Conservation (phyloP, 257 asterid species). For the Fraxinus anomala region DNA sequence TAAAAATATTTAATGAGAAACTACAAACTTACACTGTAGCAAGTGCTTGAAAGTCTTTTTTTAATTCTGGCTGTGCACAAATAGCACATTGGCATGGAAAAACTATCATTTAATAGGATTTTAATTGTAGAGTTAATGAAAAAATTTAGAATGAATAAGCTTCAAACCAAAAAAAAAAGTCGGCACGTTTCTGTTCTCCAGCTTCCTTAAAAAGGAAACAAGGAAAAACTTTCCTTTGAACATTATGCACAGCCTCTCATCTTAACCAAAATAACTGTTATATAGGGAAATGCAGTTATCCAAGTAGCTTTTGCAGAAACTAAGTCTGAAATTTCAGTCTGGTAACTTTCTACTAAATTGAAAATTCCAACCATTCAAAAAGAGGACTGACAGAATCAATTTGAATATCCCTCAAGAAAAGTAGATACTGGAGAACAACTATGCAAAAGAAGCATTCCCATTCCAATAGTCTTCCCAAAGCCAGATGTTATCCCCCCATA, state of each 20-base stretch:
- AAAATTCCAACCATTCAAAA: background rate
- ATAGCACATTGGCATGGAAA: constrained; percentile 16
- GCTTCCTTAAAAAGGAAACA: constrained; percentile 18
- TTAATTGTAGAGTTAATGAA: background rate
- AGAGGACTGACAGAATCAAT: background rate
- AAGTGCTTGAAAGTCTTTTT: constrained; percentile 22
- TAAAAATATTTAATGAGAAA: constrained; percentile 4
- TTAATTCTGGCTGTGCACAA: background rate
- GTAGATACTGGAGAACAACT: background rate
- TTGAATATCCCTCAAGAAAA: background rate
- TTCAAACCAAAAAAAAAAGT: background rate
- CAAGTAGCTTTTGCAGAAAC: background rate
- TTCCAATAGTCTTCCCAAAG: background rate
- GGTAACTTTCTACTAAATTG: background rate
- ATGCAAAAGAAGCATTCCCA: background rate
- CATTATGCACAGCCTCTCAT: constrained; percentile 1
- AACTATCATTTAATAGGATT: constrained; percentile 1
- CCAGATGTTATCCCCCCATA: background rate
- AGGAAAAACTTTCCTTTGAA: constrained; percentile 7
- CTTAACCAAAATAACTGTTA: background rate
- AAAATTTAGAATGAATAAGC: background rate
- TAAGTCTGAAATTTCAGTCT: background rate
- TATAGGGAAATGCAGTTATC: background rate
- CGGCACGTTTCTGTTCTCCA: constrained; percentile 18
- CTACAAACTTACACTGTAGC: constrained; percentile 10